phyloP scores from a whole-genome alignment of 495 filamentous ascomycete genomes.

The Xylaria cubensis region DNA sequence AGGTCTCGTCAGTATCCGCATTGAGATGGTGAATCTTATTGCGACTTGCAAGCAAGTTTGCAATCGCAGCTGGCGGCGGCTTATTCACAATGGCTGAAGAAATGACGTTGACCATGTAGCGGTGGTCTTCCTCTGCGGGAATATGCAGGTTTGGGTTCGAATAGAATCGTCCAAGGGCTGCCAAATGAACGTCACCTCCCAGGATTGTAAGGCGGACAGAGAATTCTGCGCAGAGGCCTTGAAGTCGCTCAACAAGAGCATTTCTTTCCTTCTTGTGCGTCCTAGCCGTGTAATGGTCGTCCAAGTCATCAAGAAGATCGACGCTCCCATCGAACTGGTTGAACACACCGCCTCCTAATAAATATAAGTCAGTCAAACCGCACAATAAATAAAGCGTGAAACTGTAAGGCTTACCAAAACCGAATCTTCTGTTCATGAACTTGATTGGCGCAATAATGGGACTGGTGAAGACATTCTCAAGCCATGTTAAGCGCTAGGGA shows the following conservation, averaged over 20 bases:
- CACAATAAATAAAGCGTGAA: background rate
- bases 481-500: slow-evolving; percentile 82
- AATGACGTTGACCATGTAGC: slow-evolving; percentile 93
- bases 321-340: slow-evolving; percentile 92
- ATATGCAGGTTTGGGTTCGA: slow-evolving; percentile 82
- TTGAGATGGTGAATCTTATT: slow-evolving; percentile 97
- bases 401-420: slow-evolving; percentile 55
- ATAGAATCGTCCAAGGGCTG: slow-evolving; percentile 92
- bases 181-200: slow-evolving; percentile 92
- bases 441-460: slow-evolving; percentile 85
- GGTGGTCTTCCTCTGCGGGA: slow-evolving; percentile 81
- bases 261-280: slow-evolving; percentile 91
- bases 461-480: slow-evolving; percentile 84
- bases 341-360: slow-evolving; percentile 75
- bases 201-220: slow-evolving; percentile 85
- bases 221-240: slow-evolving; percentile 72
- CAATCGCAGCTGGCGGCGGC: slow-evolving; percentile 85
- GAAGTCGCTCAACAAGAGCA: slow-evolving; percentile 73
- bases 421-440: slow-evolving; percentile 89
- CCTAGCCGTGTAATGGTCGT: slow-evolving; percentile 92
- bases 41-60: slow-evolving; percentile 79
- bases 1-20: slow-evolving; percentile 82
- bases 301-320: slow-evolving; percentile 90
- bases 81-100: slow-evolving; percentile 95
- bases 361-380: slow-evolving; percentile 12